Evolutionary conservation across 768 basidiomycete genomes (phyloP), one percentile per base, ranked within the genome.

Genomic region (Termitomyces eurrhizus): DNA sequence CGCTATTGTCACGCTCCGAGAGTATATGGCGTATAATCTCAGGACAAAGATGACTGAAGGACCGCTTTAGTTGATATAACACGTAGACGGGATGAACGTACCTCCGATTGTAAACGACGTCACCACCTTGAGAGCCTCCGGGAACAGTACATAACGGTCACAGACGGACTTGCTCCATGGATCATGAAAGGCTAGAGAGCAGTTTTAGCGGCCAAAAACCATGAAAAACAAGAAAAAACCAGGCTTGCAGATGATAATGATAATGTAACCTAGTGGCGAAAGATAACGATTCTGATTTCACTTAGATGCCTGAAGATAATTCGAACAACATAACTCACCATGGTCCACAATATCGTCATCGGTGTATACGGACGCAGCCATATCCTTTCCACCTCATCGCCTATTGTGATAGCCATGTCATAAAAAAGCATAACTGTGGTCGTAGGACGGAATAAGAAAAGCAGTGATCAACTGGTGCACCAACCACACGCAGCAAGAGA

Each of bases 401-500:
- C 72, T 41, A 75, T 68, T 3, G 76, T 77, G 24, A 77, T 64
- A 26, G 58, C 48, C 14, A 76, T 73, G 56, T 77, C 76, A 53
- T 75, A 77, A 59, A 73, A 75, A 3, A 75, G 26, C 48, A 49
- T 49, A 18, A 49, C 48, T 46, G 12, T 26, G 6, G 18, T 9
- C 32, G 13, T 44, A 13, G 16, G 24, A 33, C 35, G 13, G 52
- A 36, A 59, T 37, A 46, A 26, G 37, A 7, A 1, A 13, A 46
- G 45, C 11, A 46, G 9, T 24, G 5, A 26, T 46, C 24, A 46
- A 46, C 18, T 52, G 24, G 21, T 39, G 49, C 32, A 53, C 71
- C 21, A 44, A 77, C 75, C 74, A 65, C 74, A 75, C 21, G 75
- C 67, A n/a, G 75, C 73, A 16, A 77, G 62, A 4, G 74, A 75